phyloP scores from a whole-genome alignment of 306 rosid genomes.

The Ormosia semicastrata region DNA sequence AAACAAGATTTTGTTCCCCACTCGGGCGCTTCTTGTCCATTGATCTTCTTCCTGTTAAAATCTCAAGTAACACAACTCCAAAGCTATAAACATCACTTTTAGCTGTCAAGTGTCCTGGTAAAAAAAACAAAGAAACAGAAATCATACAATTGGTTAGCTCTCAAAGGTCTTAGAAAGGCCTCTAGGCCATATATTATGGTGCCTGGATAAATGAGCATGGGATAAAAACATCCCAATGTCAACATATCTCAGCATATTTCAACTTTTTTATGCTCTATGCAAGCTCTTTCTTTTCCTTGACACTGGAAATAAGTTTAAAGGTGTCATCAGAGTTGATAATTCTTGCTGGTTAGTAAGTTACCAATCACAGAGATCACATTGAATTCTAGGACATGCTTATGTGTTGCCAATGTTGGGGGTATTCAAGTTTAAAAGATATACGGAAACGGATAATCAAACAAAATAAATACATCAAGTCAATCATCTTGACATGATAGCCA shows the following conservation, averaged over 20 bases:
- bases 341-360: background rate
- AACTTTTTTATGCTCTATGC: background rate
- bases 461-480: background rate
- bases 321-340: background rate
- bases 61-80: constrained; percentile 91
- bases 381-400: background rate
- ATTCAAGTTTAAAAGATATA: background rate
- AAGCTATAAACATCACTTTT: constrained; percentile 97
- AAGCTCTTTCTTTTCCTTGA: background rate
- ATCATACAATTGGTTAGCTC: constrained; percentile 14
- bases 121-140: constrained; percentile 27
- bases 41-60: constrained; percentile 92
- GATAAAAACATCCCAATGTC: background rate
- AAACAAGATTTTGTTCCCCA: constrained; percentile 86
- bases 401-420: background rate
- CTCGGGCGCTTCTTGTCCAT: constrained; percentile 97
- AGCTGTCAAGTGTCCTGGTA: constrained; percentile 87
- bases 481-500: background rate
- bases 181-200: background rate
- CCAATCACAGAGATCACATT: background rate
- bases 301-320: background rate
- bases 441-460: background rate
- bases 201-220: background rate
- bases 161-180: constrained; percentile 17
- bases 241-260: background rate